Evolutionary conservation across 2,329 filamentous ascomycete species (phyloP), one percentile per base, ranked within the genome.

Genomic region (Hypoxylon sp.): DNA sequence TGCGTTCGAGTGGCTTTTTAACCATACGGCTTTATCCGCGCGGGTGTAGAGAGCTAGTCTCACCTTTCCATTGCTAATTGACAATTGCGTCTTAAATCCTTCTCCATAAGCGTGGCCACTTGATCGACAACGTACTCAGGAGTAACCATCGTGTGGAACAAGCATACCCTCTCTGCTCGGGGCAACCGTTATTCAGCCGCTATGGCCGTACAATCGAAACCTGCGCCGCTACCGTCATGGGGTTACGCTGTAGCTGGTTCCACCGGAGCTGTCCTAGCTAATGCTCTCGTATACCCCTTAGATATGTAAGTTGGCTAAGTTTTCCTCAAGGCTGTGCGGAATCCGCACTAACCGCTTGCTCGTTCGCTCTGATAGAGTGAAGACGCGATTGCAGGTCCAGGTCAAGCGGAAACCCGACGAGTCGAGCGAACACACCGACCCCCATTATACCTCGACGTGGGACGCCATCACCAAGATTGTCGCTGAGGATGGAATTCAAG

Each of bases 361-460:
- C 58, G 56, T 30, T 61, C 50, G 25, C 25, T 17, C 33, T 42
- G 11, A 25, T 77, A 98, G 95, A 75, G 93, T 99, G 75, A 99
- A 99, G 84, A 99, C 96, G 54, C 91, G 94, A 65, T 87, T 99
- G 33, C 96, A 99, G 82, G 95, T 98, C 31, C 96, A 99, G 81
- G 91, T 97, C 60, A 97, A 95, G 77, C 82, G 82, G 68, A 85
- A 85, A 71, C 75, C 82, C 51, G 85, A 82, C 56, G 79, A 82
- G 51, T 77, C 82, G 65, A 84, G 79, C 44, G 77, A 78, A 46
- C 78, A 77, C 69, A 82, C 87, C 69, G 85, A 90, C 55, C 85
- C 88, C 62, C 94, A 97, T 82, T 99, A 99, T 81, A 85, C 89
- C 44, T 95, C 93, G 57, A 95, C 95, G 8, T 86, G 94, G 84